A percentile compares a stretch with the other conserved stretches of the same genome.
Conservation (phyloP, 352 stramenopile genomes). For the Globisporangium cederbergense region DNA sequence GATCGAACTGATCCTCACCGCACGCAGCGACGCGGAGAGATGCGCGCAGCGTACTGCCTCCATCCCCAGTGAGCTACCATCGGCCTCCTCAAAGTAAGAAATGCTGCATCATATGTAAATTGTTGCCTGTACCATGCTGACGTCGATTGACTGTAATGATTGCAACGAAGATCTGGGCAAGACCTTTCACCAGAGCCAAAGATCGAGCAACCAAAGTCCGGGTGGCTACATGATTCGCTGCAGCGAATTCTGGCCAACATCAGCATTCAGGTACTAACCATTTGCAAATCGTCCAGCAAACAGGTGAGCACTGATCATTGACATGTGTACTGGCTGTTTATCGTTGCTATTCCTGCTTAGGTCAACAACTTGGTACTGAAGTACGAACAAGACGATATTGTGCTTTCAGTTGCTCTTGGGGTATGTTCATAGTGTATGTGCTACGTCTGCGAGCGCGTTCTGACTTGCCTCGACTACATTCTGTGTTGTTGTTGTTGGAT, state of each 20-base stretch:
- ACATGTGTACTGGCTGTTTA: neutral
- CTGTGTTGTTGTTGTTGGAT: constrained; percentile 8
- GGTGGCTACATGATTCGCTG: constrained; percentile 76
- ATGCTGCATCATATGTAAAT: neutral
- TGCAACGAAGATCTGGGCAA: constrained; percentile 9
- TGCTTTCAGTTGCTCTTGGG: constrained; percentile 78
- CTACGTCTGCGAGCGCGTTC: neutral
- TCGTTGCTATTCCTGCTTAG: constrained; percentile 19
- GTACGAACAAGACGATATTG: constrained; percentile 85
- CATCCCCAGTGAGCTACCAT: constrained; percentile 2
- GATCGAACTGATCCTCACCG: constrained; percentile 83
- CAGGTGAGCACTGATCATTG: no score
- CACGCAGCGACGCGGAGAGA: constrained; percentile 29
- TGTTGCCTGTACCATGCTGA: neutral
- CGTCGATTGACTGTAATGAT: neutral
- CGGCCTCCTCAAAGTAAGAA: constrained; percentile 1
- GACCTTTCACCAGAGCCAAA: constrained; percentile 23
- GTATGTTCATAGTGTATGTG: constrained; percentile 24
- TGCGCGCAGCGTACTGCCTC: constrained; percentile 19
- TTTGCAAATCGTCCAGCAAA: no score
- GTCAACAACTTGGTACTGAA: constrained; percentile 89
- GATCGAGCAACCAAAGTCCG: constrained; percentile 79
- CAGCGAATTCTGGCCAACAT: constrained; percentile 83
- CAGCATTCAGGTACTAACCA: constrained; percentile 49
- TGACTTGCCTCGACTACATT: neutral